Percentiles rank a stretch among this genome's conserved stretches.
These are phyloP conservation scores for Leptomonas seymouri DNA, from an alignment of 208 protist genomes.

Conservation along the genomic window DNA sequence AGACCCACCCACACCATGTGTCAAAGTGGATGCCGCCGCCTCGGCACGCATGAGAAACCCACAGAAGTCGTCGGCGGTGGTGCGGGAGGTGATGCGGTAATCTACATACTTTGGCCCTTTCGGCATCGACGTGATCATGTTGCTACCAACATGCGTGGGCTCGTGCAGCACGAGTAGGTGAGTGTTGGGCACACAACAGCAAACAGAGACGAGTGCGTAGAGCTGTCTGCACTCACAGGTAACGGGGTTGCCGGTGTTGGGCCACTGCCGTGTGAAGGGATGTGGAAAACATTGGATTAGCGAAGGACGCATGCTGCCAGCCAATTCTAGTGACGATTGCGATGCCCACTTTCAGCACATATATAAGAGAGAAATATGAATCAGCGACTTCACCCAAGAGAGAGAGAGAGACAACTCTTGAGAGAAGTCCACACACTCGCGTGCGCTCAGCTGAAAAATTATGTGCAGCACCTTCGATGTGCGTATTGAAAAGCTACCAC, in stretches of 20 bases:
- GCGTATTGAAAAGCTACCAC: too few relatives aligned
- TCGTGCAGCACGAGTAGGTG: constrained; percentile 87
- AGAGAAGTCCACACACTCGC: too few relatives aligned
- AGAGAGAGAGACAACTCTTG: not conserved
- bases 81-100: constrained; percentile 66
- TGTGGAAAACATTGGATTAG: constrained; percentile 85
- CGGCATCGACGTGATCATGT: constrained; percentile 78
- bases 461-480: too few relatives aligned
- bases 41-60: constrained; percentile 71
- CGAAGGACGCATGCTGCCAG: constrained; percentile 40
- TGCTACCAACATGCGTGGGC: constrained; percentile 35
- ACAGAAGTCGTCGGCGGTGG: constrained; percentile 59
- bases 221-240: constrained; percentile 84
- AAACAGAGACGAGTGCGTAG: constrained; percentile 82
- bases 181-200: constrained; percentile 79
- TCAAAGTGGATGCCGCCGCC: constrained; percentile 26
- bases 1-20: not conserved
- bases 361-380: not conserved
- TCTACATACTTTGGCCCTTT: constrained; percentile 84
- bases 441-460: too few relatives aligned
- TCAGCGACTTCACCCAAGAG: not conserved
- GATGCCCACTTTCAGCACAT: not conserved
- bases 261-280: constrained; percentile 80
- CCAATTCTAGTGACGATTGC: not conserved
- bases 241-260: constrained; percentile 70